A percentile compares a stretch with the other conserved stretches of the same genome.
phyloP scores from a whole-genome alignment of 1,139 yeast genomes.

The Pneumocystis canis region DNA sequence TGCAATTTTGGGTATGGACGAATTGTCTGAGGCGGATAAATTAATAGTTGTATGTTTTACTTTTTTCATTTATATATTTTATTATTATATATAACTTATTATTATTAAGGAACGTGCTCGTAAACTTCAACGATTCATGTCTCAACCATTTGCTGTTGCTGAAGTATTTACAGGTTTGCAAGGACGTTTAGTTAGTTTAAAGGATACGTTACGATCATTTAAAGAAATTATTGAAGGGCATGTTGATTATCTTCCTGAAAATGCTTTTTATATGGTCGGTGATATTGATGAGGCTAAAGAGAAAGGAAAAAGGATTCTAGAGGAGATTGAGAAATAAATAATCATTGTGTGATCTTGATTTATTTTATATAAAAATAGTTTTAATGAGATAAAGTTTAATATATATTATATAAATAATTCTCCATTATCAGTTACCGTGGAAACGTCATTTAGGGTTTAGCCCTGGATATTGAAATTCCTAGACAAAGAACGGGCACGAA shows the following conservation, averaged over 20 bases:
- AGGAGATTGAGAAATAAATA: neutral
- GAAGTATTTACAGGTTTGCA: slow-evolving; percentile 99
- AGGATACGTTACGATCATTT: slow-evolving; percentile 89
- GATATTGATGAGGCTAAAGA: slow-evolving; percentile 50
- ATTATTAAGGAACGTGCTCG: slow-evolving; percentile 85
- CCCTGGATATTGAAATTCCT: neutral
- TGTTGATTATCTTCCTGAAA: slow-evolving; percentile 97
- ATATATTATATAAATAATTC: no score
- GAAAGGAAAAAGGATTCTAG: neutral
- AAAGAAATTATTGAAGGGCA: slow-evolving; percentile 95
- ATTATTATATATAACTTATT: neutral
- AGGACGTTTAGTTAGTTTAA: slow-evolving; percentile 93
- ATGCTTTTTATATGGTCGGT: slow-evolving; percentile 99
- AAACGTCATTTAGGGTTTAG: neutral
- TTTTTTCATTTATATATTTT: neutral
- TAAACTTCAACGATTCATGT: slow-evolving; percentile 98
- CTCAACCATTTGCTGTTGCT: slow-evolving; percentile 99
- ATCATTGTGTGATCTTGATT: no score
- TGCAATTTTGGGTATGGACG: slow-evolving; percentile 99
- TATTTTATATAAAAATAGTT: no score
- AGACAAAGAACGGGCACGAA: no score
- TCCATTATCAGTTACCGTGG: no score
- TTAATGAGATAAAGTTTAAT: no score
- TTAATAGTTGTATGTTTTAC: slow-evolving; percentile 50
- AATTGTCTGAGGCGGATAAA: slow-evolving; percentile 95